Evolutionary conservation across 345 rosid species (phyloP).

Genomic region (Lepidium didymum): DNA sequence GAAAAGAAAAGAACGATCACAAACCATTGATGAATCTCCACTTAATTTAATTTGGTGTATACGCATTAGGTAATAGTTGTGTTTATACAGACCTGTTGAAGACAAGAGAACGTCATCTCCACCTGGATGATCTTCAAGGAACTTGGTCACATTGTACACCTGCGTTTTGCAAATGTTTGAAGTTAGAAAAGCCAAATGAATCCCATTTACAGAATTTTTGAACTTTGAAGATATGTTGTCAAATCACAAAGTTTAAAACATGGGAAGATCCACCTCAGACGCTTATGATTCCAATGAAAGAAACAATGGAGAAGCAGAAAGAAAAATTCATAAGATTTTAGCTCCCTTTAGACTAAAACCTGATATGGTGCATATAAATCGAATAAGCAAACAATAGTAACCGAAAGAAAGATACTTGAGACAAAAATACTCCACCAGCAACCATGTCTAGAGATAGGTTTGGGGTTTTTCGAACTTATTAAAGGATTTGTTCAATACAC

Average conservation of each 20-base stretch:
- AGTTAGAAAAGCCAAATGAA: not conserved
- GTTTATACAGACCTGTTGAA: slow-evolving; percentile 36
- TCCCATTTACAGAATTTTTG: not conserved
- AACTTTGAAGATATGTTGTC: not conserved
- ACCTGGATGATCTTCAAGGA: slow-evolving; percentile 61
- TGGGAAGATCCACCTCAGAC: not conserved
- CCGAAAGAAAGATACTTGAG: not conserved
- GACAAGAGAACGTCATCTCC: slow-evolving; percentile 44
- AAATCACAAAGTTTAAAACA: not conserved
- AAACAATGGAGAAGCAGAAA: not conserved
- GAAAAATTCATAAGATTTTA: not conserved
- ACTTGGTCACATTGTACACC: slow-evolving; percentile 50
- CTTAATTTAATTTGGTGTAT: not conserved
- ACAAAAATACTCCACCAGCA: not conserved
- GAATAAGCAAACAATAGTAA: not conserved
- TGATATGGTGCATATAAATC: not conserved
- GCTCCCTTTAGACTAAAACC: not conserved
- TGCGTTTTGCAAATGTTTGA: slow-evolving; percentile 3
- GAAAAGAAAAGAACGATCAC: not conserved
- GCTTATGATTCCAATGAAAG: not conserved
- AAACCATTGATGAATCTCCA: not conserved
- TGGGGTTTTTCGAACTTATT: not conserved
- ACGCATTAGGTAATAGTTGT: not conserved
- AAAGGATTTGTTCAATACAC: not conserved
- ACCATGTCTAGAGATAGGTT: not conserved